Evolutionary conservation across 176 grass and related monocot species (phyloP).

Genomic region (Musa beccarii): DNA sequence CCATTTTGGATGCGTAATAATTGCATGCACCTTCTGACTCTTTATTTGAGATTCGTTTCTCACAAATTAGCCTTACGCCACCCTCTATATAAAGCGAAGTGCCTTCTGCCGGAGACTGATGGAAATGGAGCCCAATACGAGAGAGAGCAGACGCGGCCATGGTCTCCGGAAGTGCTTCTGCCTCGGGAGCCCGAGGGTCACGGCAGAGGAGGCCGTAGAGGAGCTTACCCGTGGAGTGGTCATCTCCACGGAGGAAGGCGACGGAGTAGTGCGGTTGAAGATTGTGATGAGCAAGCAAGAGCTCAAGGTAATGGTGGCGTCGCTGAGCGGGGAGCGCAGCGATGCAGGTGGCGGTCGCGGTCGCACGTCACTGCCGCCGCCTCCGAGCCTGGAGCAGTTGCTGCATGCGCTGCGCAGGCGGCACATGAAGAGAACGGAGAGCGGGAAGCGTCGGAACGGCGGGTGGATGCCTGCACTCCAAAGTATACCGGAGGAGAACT

Average conservation of each 20-base stretch:
- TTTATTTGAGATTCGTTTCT: too few species aligned
- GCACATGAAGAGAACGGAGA: not conserved
- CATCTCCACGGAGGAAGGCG: not conserved
- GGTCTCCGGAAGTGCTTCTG: not conserved
- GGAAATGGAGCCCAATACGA: not conserved
- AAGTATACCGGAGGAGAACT: slow-evolving; percentile 12
- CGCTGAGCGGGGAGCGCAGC: not conserved
- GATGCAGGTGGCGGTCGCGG: too few species aligned
- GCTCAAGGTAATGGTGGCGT: not conserved
- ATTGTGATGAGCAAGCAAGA: slow-evolving; percentile 14
- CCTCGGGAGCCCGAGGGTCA: not conserved
- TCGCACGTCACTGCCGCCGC: not conserved
- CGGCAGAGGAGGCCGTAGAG: not conserved
- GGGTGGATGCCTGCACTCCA: slow-evolving; percentile 11
- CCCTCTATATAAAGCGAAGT: too few species aligned
- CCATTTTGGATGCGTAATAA: too few species aligned
- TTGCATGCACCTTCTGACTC: too few species aligned
- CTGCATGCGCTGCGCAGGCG: not conserved
- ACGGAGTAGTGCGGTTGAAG: slow-evolving; percentile 1
- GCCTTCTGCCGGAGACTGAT: not conserved
- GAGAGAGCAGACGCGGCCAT: not conserved
- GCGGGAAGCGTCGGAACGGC: not conserved
- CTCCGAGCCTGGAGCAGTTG: not conserved
- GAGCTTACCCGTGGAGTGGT: not conserved
- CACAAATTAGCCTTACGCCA: too few species aligned